phyloP scores from a whole-genome alignment of 768 basidiomycete genomes.

The Trametes cinnabarina region DNA sequence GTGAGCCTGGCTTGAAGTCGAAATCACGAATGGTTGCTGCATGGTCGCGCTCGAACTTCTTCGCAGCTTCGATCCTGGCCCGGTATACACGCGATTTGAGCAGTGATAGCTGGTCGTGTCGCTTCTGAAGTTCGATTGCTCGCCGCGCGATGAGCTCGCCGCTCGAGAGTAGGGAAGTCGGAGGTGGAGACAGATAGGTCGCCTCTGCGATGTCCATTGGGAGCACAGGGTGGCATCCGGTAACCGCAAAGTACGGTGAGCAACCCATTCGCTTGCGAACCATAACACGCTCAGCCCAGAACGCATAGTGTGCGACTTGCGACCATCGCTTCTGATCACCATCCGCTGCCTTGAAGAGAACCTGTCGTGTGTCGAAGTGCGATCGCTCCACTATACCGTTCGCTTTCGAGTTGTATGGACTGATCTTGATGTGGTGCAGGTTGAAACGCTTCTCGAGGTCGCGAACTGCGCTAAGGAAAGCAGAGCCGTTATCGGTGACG shows the following conservation, averaged over 20 bases:
- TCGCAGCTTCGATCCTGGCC: neutral
- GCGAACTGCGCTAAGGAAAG: constrained; percentile 26
- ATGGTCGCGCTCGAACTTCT: no score
- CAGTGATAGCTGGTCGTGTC: neutral
- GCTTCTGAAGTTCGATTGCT: constrained; percentile 2
- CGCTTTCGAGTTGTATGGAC: constrained; percentile 40
- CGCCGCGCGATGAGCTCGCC: constrained; percentile 3
- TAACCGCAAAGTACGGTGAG: constrained; percentile 27
- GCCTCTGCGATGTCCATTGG: constrained; percentile 24
- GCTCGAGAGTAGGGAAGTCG: constrained; percentile 5
- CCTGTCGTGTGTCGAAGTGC: constrained; percentile 33
- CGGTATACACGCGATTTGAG: constrained; percentile 1
- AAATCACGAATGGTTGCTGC: no score
- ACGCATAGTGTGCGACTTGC: constrained; percentile 21
- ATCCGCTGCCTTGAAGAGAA: constrained; percentile 33
- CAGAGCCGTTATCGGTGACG: constrained; percentile 41
- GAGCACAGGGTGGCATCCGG: constrained; percentile 20
- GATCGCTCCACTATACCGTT: constrained; percentile 39
- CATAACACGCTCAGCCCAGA: constrained; percentile 41
- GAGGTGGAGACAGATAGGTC: constrained; percentile 15
- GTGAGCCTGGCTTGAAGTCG: no score
- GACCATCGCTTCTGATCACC: constrained; percentile 24
- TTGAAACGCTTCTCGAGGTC: constrained; percentile 26
- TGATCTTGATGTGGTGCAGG: constrained; percentile 40
- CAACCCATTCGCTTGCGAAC: constrained; percentile 28